Evolutionary conservation across 139 green algal species (phyloP).

Genomic region (Coelastrella sp.): DNA sequence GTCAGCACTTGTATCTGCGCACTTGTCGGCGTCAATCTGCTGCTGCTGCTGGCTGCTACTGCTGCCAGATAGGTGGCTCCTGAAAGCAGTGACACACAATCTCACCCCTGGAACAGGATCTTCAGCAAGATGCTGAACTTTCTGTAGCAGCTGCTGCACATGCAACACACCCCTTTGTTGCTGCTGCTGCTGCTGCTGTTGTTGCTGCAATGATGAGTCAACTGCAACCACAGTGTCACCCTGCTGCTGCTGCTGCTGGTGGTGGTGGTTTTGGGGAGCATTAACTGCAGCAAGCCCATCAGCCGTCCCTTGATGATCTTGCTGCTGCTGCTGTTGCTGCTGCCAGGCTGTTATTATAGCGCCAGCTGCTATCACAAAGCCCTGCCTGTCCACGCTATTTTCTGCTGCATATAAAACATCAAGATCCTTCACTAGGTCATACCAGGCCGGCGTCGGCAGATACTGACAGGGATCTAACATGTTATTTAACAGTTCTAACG

Average conservation of each 20-base stretch:
- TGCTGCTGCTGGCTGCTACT: conserved; percentile 1
- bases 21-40: too few species aligned
- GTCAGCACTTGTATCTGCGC: too few species aligned
- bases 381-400: conserved; percentile 18
- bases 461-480: conserved; percentile 19
- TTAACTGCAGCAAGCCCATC: too few species aligned
- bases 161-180: neutral
- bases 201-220: neutral
- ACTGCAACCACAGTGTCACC: neutral
- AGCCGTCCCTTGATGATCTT: neutral
- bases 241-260: conserved; percentile 1
- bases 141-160: conserved; percentile 26
- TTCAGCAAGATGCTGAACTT: neutral
- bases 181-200: neutral
- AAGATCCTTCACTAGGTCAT: neutral
- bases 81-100: neutral
- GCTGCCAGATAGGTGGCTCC: neutral
- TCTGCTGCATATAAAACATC: neutral
- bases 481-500: neutral
- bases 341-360: neutral
- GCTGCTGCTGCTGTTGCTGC: neutral
- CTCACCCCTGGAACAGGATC: conserved; percentile 27
- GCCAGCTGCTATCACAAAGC: conserved; percentile 18
- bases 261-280: neutral
- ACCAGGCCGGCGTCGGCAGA: conserved; percentile 14